Conservation (phyloP, 208 protist genomes). For the Spongospora subterranea region DNA sequence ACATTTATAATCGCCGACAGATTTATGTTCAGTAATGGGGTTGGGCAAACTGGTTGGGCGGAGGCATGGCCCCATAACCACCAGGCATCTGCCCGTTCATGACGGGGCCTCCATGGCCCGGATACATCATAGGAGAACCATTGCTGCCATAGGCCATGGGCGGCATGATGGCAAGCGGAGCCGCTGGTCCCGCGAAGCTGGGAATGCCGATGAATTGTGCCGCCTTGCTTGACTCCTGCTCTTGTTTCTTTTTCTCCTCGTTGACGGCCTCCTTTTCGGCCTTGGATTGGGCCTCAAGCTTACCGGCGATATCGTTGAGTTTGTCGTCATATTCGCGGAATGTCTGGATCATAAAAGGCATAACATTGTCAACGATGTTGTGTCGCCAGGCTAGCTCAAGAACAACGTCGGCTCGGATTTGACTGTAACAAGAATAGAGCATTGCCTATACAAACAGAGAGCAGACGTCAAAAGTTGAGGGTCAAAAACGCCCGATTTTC, state of each 20-base stretch:
- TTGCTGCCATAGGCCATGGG: background rate
- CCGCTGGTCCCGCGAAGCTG: background rate
- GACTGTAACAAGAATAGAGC: conserved; percentile 97
- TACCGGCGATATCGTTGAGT: conserved; percentile 77
- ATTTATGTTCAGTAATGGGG: no score
- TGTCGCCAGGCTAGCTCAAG: conserved; percentile 98
- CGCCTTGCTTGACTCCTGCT: background rate
- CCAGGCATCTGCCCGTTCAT: conserved; percentile 2
- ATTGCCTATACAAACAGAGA: conserved; percentile 92
- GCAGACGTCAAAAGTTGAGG: conserved; percentile 1
- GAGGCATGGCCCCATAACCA: background rate
- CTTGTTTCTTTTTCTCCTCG: conserved; percentile 57
- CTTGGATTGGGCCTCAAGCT: conserved; percentile 72
- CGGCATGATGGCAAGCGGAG: conserved; percentile 49
- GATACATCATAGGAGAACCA: conserved; percentile 20
- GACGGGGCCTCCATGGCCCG: background rate
- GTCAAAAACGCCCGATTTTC: conserved; percentile 26
- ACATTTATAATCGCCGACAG: no score
- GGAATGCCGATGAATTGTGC: conserved; percentile 54
- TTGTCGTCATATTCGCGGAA: conserved; percentile 88
- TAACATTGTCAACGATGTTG: conserved; percentile 93
- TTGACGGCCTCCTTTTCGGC: conserved; percentile 79
- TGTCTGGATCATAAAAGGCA: conserved; percentile 98
- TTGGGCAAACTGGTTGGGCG: no score
- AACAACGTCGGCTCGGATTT: conserved; percentile 84